phyloP scores from a whole-genome alignment of 768 basidiomycete genomes.

The Lactifluus hygrophoroides region DNA sequence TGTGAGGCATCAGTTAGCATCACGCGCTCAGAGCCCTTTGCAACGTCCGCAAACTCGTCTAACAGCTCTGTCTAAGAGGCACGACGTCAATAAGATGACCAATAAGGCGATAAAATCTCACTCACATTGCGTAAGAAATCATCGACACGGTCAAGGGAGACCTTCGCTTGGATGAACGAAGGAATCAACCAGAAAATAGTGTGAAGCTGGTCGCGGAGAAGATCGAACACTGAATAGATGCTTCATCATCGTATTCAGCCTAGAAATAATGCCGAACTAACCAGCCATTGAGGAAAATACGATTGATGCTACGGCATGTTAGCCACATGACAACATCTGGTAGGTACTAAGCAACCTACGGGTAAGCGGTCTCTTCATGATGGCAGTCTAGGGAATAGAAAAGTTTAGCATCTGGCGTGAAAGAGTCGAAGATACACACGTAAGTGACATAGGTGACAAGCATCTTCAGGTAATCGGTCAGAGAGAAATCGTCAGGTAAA shows the following conservation, averaged over 20 bases:
- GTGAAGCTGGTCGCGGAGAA: conserved; percentile 30
- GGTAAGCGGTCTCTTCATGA: conserved; percentile 29
- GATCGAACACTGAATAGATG: conserved; percentile 30
- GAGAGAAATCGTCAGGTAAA: neutral
- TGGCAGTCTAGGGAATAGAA: conserved; percentile 22
- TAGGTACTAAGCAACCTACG: conserved; percentile 10
- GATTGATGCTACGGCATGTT: conserved; percentile 19
- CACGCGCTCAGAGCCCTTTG: conserved; percentile 9
- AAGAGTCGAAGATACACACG: neutral
- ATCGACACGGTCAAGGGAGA: conserved; percentile 33
- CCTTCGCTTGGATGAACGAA: conserved; percentile 27
- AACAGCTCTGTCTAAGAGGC: conserved; percentile 27
- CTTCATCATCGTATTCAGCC: neutral
- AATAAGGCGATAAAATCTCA: neutral
- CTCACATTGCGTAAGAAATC: conserved; percentile 30
- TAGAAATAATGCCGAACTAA: neutral
- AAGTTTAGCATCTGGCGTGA: neutral
- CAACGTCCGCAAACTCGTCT: conserved; percentile 23
- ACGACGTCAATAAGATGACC: neutral
- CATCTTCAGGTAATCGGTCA: conserved; percentile 22
- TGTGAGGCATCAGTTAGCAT: conserved; percentile 19
- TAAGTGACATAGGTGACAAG: conserved; percentile 31
- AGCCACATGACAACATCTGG: neutral
- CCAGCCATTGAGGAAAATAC: conserved; percentile 27
- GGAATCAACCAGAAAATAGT: conserved; percentile 23